Evolutionary conservation across 164 flowering plant species (phyloP), one percentile per base, ranked within the genome.

Genomic region (Magnolia officinalis): DNA sequence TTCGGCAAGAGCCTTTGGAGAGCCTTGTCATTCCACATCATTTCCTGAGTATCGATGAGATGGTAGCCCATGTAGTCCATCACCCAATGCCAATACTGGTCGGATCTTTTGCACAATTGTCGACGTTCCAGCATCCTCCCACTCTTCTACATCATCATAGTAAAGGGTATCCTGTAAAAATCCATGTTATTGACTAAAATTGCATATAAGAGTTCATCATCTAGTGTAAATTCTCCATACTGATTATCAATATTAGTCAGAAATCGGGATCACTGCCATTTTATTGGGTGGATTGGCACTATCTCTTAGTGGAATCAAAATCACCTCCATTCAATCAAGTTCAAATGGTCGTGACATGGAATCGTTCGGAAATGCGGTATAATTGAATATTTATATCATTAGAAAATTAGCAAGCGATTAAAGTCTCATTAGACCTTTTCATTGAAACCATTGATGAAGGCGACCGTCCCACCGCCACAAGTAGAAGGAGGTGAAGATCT

Each of bases 101-200:
- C 95, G 83, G 0, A 87, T 79, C 72, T 81, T 91, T 74, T 90
- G 94, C 52, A 90, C 82, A 67, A 93, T 93, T 55, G 81, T 85
- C 2, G 97, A 95, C 0, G 97, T 93, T 20, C 98, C 98, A 0
- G 86, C 94, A 61, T 88, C 90, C 82, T 93, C 98, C 74, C 97
- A 80, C 72, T 89, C 95, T 80, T 95, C 98, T 21, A 95, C 82
- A 49, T 90, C 84, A 0, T 90, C 85, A 10, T 78, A 69, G 66
- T 95, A 95, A 50, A 93, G n/a, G 2, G 98, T 95, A 63, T 90
- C 87, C 98, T 93, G 85, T 70, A 26, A 26, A 26, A 11, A 18
- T 4, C 26, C 26, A 26, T 26, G 26, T 26, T 26, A 26, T 26
- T 26, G 26, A 26, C 26, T 1, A 26, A 26, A 26, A 26, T 26